phyloP scores from a whole-genome alignment of 2,329 filamentous ascomycete genomes.

The Talaromyces piceae region DNA sequence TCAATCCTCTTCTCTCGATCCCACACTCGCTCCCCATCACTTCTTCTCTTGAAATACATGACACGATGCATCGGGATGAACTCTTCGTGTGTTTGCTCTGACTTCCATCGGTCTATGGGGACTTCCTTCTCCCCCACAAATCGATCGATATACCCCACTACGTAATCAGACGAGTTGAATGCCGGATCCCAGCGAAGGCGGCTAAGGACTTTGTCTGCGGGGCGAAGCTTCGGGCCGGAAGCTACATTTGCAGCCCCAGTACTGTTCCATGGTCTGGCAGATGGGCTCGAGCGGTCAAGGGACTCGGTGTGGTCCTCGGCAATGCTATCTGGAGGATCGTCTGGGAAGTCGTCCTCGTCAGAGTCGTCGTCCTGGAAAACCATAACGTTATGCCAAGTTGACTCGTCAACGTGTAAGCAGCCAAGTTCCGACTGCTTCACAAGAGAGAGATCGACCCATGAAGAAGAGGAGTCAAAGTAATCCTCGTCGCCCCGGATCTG shows the following conservation, averaged over 20 bases:
- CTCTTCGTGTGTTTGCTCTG: constrained; percentile 47
- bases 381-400: background rate
- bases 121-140: constrained; percentile 46
- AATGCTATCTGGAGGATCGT: background rate
- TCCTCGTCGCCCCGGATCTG: constrained; percentile 27
- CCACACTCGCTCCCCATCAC: constrained; percentile 41
- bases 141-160: constrained; percentile 49
- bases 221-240: constrained; percentile 12
- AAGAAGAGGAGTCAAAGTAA: constrained; percentile 25
- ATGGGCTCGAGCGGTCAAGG: background rate
- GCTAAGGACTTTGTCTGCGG: constrained; percentile 37
- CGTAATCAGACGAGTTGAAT: constrained; percentile 38
- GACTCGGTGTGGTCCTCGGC: background rate
- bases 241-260: background rate
- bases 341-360: constrained; percentile 6
- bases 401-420: constrained; percentile 11
- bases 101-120: constrained; percentile 44
- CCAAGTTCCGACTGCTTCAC: constrained; percentile 17
- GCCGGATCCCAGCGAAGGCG: constrained; percentile 45
- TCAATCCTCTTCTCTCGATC: constrained; percentile 43
- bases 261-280: background rate
- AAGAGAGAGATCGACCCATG: constrained; percentile 29
- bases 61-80: constrained; percentile 52
- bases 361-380: background rate
- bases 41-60: constrained; percentile 40